These are phyloP conservation scores for Fusarium sacchari DNA, from an alignment of 2,329 filamentous ascomycete species.

Conservation along the genomic window DNA sequence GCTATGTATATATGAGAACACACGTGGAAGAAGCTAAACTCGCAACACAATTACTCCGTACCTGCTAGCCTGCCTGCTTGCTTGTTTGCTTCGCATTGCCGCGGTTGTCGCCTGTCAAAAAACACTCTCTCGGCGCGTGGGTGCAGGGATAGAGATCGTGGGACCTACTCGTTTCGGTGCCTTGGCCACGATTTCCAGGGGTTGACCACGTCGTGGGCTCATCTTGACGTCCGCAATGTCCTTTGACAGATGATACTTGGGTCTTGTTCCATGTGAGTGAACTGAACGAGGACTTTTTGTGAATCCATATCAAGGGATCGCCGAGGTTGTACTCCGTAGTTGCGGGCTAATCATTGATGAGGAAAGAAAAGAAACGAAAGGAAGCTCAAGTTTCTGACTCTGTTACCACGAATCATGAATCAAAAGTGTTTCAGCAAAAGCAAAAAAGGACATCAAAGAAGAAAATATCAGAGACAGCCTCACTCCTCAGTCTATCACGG, in stretches of 20 bases:
- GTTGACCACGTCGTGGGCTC: slow-evolving; percentile 35
- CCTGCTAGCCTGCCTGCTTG: too few species aligned
- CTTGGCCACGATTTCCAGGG: slow-evolving; percentile 29
- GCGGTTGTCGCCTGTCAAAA: slow-evolving; percentile 22
- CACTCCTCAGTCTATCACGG: neutral
- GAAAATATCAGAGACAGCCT: slow-evolving; percentile 7
- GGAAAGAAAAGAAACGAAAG: neutral
- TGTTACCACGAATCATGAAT: neutral
- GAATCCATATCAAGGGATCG: neutral
- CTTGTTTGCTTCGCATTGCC: neutral
- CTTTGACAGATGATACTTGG: slow-evolving; percentile 1
- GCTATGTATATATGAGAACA: neutral
- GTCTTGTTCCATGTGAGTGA: slow-evolving; percentile 4
- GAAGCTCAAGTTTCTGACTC: neutral
- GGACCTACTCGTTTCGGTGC: slow-evolving; percentile 24
- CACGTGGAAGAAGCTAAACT: neutral
- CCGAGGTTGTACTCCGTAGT: neutral
- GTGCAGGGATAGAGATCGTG: slow-evolving; percentile 34
- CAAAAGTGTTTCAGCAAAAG: slow-evolving; percentile 5
- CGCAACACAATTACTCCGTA: neutral
- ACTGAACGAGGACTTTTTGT: slow-evolving; percentile 5
- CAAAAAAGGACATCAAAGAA: neutral
- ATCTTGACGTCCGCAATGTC: slow-evolving; percentile 37
- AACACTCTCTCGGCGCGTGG: slow-evolving; percentile 21
- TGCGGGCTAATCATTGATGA: neutral